Evolutionary conservation across 257 asterid genomes (phyloP).

Genomic region (Capsicum rhomboideum): DNA sequence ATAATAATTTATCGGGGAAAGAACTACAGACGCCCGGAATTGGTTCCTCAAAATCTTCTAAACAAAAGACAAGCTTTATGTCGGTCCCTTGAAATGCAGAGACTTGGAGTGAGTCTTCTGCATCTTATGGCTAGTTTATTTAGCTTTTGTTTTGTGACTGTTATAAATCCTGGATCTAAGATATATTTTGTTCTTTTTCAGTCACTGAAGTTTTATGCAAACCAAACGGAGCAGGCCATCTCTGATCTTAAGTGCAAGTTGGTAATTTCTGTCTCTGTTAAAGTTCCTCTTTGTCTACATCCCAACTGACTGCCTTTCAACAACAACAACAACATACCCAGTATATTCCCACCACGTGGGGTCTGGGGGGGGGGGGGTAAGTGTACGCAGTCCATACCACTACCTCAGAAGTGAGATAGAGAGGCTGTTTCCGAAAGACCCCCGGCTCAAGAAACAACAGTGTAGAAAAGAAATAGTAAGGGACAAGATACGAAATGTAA

Average conservation of each 20-base stretch:
- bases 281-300: not conserved
- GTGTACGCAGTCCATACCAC: no score
- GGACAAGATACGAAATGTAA: no score
- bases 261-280: conserved; percentile 31
- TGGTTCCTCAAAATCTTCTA: conserved; percentile 37
- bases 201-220: conserved; percentile 83
- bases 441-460: no score
- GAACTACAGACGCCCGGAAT: conserved; percentile 71
- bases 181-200: conserved; percentile 8
- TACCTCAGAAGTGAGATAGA: no score
- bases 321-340: no score
- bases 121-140: conserved; percentile 1
- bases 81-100: conserved; percentile 81
- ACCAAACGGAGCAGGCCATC: conserved; percentile 50
- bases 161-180: conserved; percentile 1
- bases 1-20: conserved; percentile 88
- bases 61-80: conserved; percentile 65
- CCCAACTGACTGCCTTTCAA: not conserved
- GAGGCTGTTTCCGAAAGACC: no score
- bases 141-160: not conserved
- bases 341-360: no score
- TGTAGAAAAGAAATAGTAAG: no score
- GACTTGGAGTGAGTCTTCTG: conserved; percentile 66
- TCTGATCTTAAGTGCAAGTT: conserved; percentile 39
- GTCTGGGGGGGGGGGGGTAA: no score